Evolutionary conservation across 352 stramenopile genomes (phyloP).

Genomic region (Pilasporangium apinafurcum): DNA sequence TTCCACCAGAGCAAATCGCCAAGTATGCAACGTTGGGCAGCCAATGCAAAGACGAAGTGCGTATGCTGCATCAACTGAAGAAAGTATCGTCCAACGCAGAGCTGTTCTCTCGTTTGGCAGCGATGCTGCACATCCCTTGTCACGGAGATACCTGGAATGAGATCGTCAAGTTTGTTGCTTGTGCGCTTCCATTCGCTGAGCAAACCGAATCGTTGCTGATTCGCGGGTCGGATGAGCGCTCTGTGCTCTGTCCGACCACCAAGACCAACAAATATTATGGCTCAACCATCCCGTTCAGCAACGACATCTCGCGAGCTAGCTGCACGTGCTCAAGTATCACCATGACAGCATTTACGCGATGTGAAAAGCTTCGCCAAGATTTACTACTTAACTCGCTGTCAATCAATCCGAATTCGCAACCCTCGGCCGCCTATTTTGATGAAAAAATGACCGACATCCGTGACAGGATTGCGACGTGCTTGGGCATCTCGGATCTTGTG

Average conservation of each 20-base stretch:
- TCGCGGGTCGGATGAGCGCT: slow-evolving; percentile 82
- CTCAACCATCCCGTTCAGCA: slow-evolving; percentile 63
- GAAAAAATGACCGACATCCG: slow-evolving; percentile 55
- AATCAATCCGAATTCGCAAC: slow-evolving; percentile 76
- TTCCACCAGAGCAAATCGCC: slow-evolving; percentile 44
- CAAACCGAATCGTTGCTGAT: slow-evolving; percentile 81
- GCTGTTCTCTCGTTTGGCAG: slow-evolving; percentile 55
- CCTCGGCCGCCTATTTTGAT: slow-evolving; percentile 56
- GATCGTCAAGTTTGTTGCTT: slow-evolving; percentile 68
- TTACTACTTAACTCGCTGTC: slow-evolving; percentile 74
- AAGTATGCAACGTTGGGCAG: slow-evolving; percentile 44
- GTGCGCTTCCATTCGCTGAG: slow-evolving; percentile 73
- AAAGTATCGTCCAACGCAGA: slow-evolving; percentile 53
- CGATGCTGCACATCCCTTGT: slow-evolving; percentile 60
- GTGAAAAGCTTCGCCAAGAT: slow-evolving; percentile 62
- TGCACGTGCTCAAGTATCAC: slow-evolving; percentile 85
- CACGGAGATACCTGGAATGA: slow-evolving; percentile 74
- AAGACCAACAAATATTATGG: slow-evolving; percentile 90
- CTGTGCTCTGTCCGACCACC: slow-evolving; percentile 50
- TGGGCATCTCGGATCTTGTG: slow-evolving; percentile 51
- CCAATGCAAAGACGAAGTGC: slow-evolving; percentile 61
- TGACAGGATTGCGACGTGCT: slow-evolving; percentile 45
- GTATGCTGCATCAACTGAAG: slow-evolving; percentile 51
- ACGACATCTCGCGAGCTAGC: slow-evolving; percentile 65
- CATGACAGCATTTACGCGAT: slow-evolving; percentile 51